Base-by-base conservation (phyloP, 2,329 filamentous ascomycete genomes). In the Sarocladium strictum region DNA sequence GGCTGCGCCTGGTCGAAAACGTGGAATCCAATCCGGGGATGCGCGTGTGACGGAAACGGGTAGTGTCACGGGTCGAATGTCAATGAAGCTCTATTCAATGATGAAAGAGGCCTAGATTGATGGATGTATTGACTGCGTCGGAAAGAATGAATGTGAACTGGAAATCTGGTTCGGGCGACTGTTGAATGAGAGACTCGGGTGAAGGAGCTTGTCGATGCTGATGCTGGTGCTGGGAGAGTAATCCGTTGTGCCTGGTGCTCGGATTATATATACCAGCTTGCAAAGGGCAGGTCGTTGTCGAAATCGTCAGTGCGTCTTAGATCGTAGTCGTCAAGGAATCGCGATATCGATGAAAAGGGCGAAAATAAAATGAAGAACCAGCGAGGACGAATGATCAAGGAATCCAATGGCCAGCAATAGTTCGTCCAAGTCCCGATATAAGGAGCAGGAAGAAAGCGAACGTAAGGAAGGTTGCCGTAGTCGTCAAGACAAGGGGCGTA, bases 1-100 rank as follows among this genome's bases (percentile, higher is more conserved):
- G 27, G 47, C 47, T 51, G 47, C 47, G 47, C 47, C 40, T 51
- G 47, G 47, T 51, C 47, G 47, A 51, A 29, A 51, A 51, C 47
- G 27, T 51, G 47, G 47, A 33, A 23, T 21, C 21, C 17, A 35
- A 35, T 51, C 27, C 47, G 27, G 47, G 47, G 27, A 51, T 33
- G 47, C 27, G 23, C 47, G 47, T 21, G 9, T 35, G 29, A 51
- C 47, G 47, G 27, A 51, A 51, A 33, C 47, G 47, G 47, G 47
- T 35, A 51, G 47, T 35, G 47, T 17, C 27, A 26, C 21, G 29
- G 24, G 43, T 29, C 24, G 23, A 11, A 7, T 12, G 21, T 4
- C 23, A 47, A 43, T 6, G 10, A 24, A 7, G 29, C 27, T 35
- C 47, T 32, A 51, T 51, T 51, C 27, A 51, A 19, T 4, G 29